A percentile compares a stretch with the other conserved stretches of the same genome.
Conservation (phyloP, 495 filamentous ascomycete species). For the Evernia prunastri region DNA sequence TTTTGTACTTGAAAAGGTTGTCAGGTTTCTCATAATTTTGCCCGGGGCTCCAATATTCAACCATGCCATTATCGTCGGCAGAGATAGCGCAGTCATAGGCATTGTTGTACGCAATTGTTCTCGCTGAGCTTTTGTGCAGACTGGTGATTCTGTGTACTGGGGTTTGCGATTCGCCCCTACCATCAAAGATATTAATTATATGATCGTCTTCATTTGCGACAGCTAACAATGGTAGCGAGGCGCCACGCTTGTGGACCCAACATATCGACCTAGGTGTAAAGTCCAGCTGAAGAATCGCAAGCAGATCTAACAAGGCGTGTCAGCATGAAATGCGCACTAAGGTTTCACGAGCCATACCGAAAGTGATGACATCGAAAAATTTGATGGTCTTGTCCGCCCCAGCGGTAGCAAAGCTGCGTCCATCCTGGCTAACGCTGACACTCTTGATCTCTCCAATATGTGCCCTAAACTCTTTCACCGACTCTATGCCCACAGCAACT, state of each 20-base stretch:
- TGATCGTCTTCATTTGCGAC: constrained; percentile 75
- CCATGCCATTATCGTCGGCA: constrained; percentile 83
- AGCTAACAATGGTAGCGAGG: constrained; percentile 78
- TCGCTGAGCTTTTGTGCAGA: constrained; percentile 71
- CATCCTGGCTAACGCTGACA: constrained; percentile 79
- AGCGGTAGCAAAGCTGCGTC: constrained; percentile 86
- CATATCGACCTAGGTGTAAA: constrained; percentile 73
- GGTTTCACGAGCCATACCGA: constrained; percentile 44
- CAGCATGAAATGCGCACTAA: constrained; percentile 9
- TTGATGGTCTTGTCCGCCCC: constrained; percentile 84
- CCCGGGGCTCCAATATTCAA: constrained; percentile 90
- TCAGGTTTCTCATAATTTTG: constrained; percentile 82
- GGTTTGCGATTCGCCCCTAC: constrained; percentile 67
- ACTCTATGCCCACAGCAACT: constrained; percentile 80
- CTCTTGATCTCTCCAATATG: constrained; percentile 79
- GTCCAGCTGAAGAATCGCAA: constrained; percentile 71
- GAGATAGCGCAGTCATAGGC: constrained; percentile 84
- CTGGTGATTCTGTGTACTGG: constrained; percentile 68
- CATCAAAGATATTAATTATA: constrained; percentile 77
- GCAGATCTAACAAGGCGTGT: constrained; percentile 51
- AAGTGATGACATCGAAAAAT: constrained; percentile 93
- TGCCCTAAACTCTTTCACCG: constrained; percentile 94
- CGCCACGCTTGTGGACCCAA: constrained; percentile 87
- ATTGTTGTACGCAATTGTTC: constrained; percentile 83
- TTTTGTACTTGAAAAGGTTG: constrained; percentile 86